These are phyloP conservation scores for Holtermannia corniformis DNA, from an alignment of 768 basidiomycete species.

Conservation along the genomic window DNA sequence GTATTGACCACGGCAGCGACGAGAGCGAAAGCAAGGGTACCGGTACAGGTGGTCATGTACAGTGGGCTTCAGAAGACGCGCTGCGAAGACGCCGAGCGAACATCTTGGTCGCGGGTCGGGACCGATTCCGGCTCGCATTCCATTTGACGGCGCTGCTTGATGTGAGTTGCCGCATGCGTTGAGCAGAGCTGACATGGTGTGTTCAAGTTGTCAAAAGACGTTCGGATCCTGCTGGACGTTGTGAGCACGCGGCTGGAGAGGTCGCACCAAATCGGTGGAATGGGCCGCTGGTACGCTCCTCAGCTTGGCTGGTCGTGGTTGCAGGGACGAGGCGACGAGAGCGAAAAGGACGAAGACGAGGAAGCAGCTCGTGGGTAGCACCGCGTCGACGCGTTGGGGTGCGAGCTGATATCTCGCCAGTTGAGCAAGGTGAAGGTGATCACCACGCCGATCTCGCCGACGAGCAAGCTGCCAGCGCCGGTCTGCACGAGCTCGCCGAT, in stretches of 20 bases:
- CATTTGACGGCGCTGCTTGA: conserved; percentile 33
- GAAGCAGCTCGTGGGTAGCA: background rate
- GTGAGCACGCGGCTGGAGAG: background rate
- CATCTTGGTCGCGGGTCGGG: conserved; percentile 6
- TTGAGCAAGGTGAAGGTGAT: background rate
- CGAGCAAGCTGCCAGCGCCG: background rate
- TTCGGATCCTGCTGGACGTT: conserved; percentile 7
- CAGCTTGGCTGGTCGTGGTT: background rate
- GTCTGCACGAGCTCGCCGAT: background rate
- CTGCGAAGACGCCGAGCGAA: conserved; percentile 3
- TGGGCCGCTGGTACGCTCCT: background rate
- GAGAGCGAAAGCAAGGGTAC: background rate
- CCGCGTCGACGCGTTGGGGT: too few species aligned
- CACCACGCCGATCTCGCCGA: background rate
- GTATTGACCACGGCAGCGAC: background rate
- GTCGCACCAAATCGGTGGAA: background rate
- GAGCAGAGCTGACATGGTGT: background rate
- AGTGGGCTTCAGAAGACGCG: conserved; percentile 2
- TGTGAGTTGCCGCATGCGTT: background rate
- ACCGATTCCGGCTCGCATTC: conserved; percentile 27
- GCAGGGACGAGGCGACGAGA: background rate
- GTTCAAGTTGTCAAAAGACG: conserved; percentile 23
- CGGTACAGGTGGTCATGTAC: background rate
- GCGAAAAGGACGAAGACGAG: background rate
- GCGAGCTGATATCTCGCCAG: background rate